Evolutionary conservation across 2,329 filamentous ascomycete species (phyloP), one percentile per base, ranked within the genome.

Genomic region (Trichoderma sp.): DNA sequence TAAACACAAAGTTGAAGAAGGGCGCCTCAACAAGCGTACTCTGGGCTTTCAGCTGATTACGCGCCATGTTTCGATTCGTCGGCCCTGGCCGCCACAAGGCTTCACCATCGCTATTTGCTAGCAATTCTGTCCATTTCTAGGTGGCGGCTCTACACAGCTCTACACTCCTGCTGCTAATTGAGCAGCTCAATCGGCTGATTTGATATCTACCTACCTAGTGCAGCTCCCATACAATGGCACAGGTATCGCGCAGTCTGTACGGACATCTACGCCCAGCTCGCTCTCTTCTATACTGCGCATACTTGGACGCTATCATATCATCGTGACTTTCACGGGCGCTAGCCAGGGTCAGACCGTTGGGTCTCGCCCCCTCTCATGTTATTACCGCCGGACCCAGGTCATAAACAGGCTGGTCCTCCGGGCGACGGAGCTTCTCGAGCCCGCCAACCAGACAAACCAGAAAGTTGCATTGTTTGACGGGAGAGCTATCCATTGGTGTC

Each of bases 381-480:
- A 59, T 24, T 64, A 43, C 49, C 49, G 60, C 60, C 60, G 60
- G 49, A 54, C 26, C 63, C 58, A 59, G 30, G 63, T 66, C 52
- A 58, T 66, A 66, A 58, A 32, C 37, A 59, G 63, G 34, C 52
- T 58, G 63, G 63, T 49, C 63, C 63, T 66, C 52, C 63, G 63
- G 63, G 18, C 37, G 43, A 66, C 54, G 63, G 63, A 66, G 63
- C 63, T 46, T 66, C 54, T 24, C 37, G 54, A 37, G 54, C 63
- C 63, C 63, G 54, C 63, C 63, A 66, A 66, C 52, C 54, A 51
- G 34, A 49, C 32, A 49, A 5, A 37, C 21, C 28, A 51, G 26
- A 37, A 39, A 21, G 52, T 59, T 51, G 63, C 39, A 51, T 59
- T 30, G 52, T 26, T 11, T 18, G 16, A 28, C 63, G 5, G 54